Evolutionary conservation across 495 filamentous ascomycete species (phyloP), one percentile per base, ranked within the genome.

Genomic region (Friedmanniomyces endolithicus): DNA sequence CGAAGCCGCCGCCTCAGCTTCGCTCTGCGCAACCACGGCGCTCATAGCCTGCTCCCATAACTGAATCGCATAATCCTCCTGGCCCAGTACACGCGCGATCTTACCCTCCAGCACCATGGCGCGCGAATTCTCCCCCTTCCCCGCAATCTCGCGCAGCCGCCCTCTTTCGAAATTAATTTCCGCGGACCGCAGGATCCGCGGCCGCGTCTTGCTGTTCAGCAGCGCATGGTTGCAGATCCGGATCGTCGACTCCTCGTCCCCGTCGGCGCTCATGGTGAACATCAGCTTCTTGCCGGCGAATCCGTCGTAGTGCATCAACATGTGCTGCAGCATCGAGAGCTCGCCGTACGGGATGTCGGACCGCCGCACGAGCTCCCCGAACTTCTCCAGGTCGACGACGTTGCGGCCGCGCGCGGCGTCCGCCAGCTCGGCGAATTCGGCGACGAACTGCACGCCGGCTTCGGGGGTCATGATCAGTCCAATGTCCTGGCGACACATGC

Each of bases 61-160:
- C 24, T 17, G 7, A 2, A 61, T 43, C 6, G 59, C 59, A 11
- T 50, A 44, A 20, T 61, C 54, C 11, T 41, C 34, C 7, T 54
- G 24, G 25, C 55, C 55, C 50, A 44, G 24, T 16, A 12, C 34
- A 2, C 33, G 9, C 1, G 50, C 49, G 27, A 61, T 57, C 45
- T 50, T 57, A 4, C 59, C 59, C 19, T 57, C 54, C 22, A 61
- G 35, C 34, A 57, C 53, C 53, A 57, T 49, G 1, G 49, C 44
- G 4, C 43, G 49, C 4, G 19, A 53, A 24, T 53, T 52, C 31
- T 27, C n/a, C 40, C 54, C 54, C 1, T 33, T 29, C 1, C 33
- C 31, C 11, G 49, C 54, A 43, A 61, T 20, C 49, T 65, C 57
- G 22, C 53, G 55, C 52, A 67, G 46, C 56, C 55, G 58, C 14